Percentiles rank a stretch among this genome's conserved stretches.
Conservation (phyloP, 148 eudicot species). For the Vaccinium corymbosum region DNA sequence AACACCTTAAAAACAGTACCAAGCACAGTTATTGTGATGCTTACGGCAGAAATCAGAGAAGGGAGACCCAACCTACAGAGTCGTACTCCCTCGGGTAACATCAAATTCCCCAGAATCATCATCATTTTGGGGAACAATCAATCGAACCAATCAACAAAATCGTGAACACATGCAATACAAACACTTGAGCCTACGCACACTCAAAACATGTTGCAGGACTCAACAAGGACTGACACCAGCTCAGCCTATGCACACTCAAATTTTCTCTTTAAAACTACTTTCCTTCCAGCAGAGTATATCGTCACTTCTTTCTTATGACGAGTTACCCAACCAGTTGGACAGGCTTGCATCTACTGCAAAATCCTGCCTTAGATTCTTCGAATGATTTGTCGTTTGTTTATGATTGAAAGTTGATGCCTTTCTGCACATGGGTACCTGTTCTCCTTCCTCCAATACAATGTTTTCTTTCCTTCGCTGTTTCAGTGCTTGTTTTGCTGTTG, state of each 20-base stretch:
- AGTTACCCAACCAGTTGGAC: conserved; percentile 29
- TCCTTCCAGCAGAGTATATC: not conserved
- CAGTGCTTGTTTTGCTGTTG: conserved; percentile 15
- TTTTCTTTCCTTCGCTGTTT: conserved; percentile 28
- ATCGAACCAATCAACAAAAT: not conserved
- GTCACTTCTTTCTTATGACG: not conserved
- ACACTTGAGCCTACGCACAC: not conserved
- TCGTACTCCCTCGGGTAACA: not conserved
- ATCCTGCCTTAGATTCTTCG: conserved; percentile 17
- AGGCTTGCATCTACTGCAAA: conserved; percentile 28
- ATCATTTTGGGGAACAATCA: not conserved
- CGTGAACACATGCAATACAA: not conserved
- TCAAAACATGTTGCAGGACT: not conserved
- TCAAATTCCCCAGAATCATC: not conserved
- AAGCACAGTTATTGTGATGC: not conserved
- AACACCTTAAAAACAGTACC: not conserved
- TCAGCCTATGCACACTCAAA: not conserved
- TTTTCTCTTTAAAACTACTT: not conserved
- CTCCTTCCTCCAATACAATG: conserved; percentile 14
- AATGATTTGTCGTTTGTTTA: conserved; percentile 7
- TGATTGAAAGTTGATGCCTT: conserved; percentile 7
- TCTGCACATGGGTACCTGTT: not conserved
- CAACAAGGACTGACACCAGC: not conserved
- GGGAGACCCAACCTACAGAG: not conserved
- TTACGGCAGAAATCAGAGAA: not conserved